A percentile compares a stretch with the other conserved stretches of the same genome.
These are phyloP conservation scores for Apocynum venetum DNA, from an alignment of 257 asterid genomes.

Conservation along the genomic window DNA sequence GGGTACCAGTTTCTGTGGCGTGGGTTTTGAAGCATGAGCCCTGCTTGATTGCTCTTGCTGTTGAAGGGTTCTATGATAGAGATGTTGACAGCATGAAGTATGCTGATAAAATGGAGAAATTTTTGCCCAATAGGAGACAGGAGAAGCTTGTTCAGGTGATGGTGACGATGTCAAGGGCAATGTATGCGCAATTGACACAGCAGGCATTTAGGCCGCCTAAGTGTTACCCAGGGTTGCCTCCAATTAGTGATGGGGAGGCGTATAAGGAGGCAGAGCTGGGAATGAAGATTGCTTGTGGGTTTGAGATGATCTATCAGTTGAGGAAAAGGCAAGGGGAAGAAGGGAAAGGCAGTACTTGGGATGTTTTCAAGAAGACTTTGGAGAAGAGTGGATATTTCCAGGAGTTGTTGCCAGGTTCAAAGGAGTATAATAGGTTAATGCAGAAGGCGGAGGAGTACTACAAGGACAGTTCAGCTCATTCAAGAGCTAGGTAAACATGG, in stretches of 20 bases:
- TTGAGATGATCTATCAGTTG: constrained; percentile 89
- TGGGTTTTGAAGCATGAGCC: constrained; percentile 78
- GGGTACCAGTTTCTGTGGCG: constrained; percentile 68
- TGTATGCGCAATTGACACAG: constrained; percentile 90
- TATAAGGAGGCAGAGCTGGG: constrained; percentile 84
- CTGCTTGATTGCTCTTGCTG: constrained; percentile 58
- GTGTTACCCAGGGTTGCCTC: constrained; percentile 69
- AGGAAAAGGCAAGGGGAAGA: constrained; percentile 69
- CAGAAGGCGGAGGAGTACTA: constrained; percentile 74
- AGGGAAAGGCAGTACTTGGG: constrained; percentile 96
- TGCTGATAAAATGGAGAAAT: constrained; percentile 74
- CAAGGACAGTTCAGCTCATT: constrained; percentile 51
- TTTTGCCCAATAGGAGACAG: constrained; percentile 52
- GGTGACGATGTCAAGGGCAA: constrained; percentile 84
- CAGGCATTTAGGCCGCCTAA: constrained; percentile 81
- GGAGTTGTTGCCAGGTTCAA: constrained; percentile 76
- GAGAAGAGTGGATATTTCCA: constrained; percentile 72
- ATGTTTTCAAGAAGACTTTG: constrained; percentile 59
- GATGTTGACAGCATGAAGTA: constrained; percentile 86
- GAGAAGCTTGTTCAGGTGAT: constrained; percentile 70
- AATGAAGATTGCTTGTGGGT: constrained; percentile 87
- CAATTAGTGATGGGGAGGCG: constrained; percentile 49
- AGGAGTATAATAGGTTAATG: constrained; percentile 64
- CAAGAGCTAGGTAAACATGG: constrained; percentile 50
- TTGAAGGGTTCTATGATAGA: constrained; percentile 86